Base-by-base conservation (phyloP, 768 basidiomycete species). In the Amylocystis lapponica region DNA sequence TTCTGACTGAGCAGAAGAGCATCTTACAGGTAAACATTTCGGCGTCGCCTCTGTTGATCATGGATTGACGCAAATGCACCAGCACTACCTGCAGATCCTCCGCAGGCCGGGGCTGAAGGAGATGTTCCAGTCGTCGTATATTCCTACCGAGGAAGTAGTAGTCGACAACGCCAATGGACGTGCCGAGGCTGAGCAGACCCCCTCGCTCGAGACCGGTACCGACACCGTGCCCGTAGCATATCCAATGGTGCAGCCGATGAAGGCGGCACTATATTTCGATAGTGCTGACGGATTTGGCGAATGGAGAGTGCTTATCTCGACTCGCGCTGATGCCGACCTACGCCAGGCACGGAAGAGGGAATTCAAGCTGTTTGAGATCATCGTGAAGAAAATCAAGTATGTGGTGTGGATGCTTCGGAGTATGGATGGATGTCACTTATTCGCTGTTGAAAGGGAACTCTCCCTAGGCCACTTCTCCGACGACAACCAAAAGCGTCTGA, bases 381-480 rank as follows among this genome's bases (percentile, higher is more conserved):
- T 78, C 13, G 51, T 80, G 23, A 83, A 81, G 60, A 86, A 84
- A 54, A 81, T 86, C 53, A 76, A 68, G 84, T 81, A 37, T 21
- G 70, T 55, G 22, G 11, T 20, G 21, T 23, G 14, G 14, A 12
- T 21, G 21, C 27, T 43, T 27, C 1, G 20, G 16, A 10, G 17
- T 2, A 19, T 42, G 8, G 11, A n/a, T 31, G 26, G 36, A 36
- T 20, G 25, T 27, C 29, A 30, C 10, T 25, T 20, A 11, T 17
- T 21, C 16, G 21, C 5, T 20, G 25, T 2, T 5, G 14, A 23
- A 34, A 86, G 84, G 54, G 79, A 86, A 47, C 68, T 87, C 10
- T 86, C 84, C 0, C 70, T 74, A 3, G 84, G 83, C 0, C 74
- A 78, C 43, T 85, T 86, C 52, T 84, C 83, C 1, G 66, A 69